Evolutionary conservation across 495 filamentous ascomycete species (phyloP), one percentile per base, ranked within the genome.

Genomic region (Penicillium pancosmium): DNA sequence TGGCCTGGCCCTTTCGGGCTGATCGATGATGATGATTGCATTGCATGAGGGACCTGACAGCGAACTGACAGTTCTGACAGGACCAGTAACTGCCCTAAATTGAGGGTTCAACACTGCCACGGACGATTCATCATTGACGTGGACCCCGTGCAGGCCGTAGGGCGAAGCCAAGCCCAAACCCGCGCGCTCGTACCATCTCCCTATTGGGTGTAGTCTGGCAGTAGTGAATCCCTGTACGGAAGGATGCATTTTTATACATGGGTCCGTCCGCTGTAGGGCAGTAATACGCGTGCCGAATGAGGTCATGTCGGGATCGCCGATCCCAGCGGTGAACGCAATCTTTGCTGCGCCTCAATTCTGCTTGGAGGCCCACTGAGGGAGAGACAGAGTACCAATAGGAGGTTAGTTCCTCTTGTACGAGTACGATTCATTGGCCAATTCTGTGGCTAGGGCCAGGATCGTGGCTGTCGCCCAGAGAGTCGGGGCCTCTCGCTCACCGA

Each of bases 321-420:
- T 19, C 49, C 49, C 49, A 64, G 64, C 62, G 62, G 62, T 66
- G 62, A 63, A 63, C 36, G 46, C 35, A 35, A 27, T 55, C 21
- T 38, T n/a, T 58, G 57, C 66, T 69, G 64, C 66, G 66, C 66
- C 66, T 64, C 58, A 44, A 44, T 44, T n/a, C 5, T 9, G 41
- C 40, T 44, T 16, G 41, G 5, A 9, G 41, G 5, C 16, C 41
- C 41, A 44, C 41, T 18, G 41, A 18, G 7, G 3, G 15, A 18
- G 16, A 44, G 2, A n/a, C 15, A 44, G 3, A 10, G 9, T 3
- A 19, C 41, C 41, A 44, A 44, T 18, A 4, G 16, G 41, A 6
- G 41, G 5, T 44, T 44, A 19, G 15, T 44, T 9, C n/a, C 9
- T 48, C 7, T 10, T 10, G 18, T 3, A 3, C 2, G 21, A 6